phyloP scores from a whole-genome alignment of 164 flowering plant species.

The Vitis riparia region DNA sequence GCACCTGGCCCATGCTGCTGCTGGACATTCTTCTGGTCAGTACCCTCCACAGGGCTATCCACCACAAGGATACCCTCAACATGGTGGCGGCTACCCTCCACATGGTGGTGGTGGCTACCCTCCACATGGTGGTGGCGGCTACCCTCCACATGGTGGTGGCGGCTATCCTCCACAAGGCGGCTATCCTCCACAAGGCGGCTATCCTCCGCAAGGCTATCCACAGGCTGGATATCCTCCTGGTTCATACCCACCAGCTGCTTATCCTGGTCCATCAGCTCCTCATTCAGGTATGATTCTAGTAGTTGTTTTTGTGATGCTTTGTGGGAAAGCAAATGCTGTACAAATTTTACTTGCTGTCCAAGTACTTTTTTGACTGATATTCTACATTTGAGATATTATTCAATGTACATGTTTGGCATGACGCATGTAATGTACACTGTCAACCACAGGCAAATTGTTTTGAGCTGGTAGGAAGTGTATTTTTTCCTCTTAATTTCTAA shows the following conservation, averaged over 20 bases:
- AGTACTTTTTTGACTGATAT: too few species aligned
- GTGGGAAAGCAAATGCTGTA: too few species aligned
- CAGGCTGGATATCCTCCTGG: conserved; percentile 16
- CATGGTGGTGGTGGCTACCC: conserved; percentile 18
- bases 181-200: conserved; percentile 24
- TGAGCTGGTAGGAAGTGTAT: too few species aligned
- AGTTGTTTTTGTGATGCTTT: neutral
- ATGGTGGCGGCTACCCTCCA: too few species aligned
- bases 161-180: conserved; percentile 13
- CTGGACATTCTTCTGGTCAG: conserved; percentile 9
- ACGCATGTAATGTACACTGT: too few species aligned
- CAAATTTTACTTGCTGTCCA: too few species aligned
- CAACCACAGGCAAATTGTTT: too few species aligned
- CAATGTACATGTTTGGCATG: too few species aligned
- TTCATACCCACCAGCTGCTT: conserved; percentile 21
- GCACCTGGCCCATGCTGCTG: neutral
- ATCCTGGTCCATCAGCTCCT: conserved; percentile 20
- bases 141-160: conserved; percentile 17
- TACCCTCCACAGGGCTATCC: conserved; percentile 23
- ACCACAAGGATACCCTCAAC: neutral
- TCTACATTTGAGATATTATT: too few species aligned
- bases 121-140: conserved; percentile 15
- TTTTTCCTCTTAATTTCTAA: too few species aligned
- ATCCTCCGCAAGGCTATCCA: conserved; percentile 20
- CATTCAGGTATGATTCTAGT: conserved; percentile 19